phyloP scores from a whole-genome alignment of 768 basidiomycete genomes.

The Lactarius vividus region DNA sequence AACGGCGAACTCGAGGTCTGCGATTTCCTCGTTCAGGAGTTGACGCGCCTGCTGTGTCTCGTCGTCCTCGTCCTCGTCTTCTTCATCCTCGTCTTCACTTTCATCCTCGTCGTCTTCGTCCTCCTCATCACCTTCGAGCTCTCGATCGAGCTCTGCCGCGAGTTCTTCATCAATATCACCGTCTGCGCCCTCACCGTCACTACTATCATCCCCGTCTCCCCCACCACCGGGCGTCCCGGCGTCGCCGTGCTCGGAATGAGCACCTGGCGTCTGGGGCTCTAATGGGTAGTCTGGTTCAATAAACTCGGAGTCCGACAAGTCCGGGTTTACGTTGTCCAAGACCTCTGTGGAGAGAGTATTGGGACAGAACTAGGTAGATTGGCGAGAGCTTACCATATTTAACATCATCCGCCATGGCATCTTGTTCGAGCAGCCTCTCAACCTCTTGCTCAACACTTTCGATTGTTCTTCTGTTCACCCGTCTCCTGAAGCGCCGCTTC shows the following conservation, averaged over 20 bases:
- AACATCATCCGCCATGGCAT: slow-evolving; percentile 69
- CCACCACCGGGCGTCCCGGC: slow-evolving; percentile 53
- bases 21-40: slow-evolving; percentile 83
- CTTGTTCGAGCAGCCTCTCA: slow-evolving; percentile 79
- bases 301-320: slow-evolving; percentile 86
- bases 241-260: slow-evolving; percentile 61
- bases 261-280: slow-evolving; percentile 70
- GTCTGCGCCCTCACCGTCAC: slow-evolving; percentile 57
- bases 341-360: slow-evolving; percentile 50
- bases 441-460: slow-evolving; percentile 94
- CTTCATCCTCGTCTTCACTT: slow-evolving; percentile 70
- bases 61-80: slow-evolving; percentile 81
- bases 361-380: background rate
- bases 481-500: slow-evolving; percentile 89
- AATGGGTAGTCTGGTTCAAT: slow-evolving; percentile 61
- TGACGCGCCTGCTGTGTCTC: slow-evolving; percentile 68
- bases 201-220: slow-evolving; percentile 57
- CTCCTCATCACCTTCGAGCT: slow-evolving; percentile 65
- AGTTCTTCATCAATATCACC: slow-evolving; percentile 87
- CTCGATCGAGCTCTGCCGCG: slow-evolving; percentile 83
- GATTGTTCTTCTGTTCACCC: slow-evolving; percentile 83
- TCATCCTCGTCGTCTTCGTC: slow-evolving; percentile 61
- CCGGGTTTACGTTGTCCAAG: slow-evolving; percentile 87
- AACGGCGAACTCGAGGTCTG: slow-evolving; percentile 85
- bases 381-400: slow-evolving; percentile 56